These are phyloP conservation scores for Violaceomyces palustris DNA, from an alignment of 1,284 basidiomycete genomes.

Conservation along the genomic window DNA sequence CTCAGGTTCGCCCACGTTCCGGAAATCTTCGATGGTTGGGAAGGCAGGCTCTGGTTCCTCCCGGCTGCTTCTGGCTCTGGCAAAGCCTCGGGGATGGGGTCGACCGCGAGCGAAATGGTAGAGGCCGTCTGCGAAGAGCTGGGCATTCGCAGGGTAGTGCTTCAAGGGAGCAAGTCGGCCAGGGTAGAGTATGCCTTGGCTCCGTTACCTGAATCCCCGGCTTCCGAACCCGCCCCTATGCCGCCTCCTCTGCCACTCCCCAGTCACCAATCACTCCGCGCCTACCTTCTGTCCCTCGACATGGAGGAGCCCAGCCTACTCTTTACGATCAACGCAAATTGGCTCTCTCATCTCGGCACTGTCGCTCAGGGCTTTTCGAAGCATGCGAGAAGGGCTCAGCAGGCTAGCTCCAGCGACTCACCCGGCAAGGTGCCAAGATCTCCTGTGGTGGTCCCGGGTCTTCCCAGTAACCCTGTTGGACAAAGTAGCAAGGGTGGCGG, in stretches of 20 bases:
- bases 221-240: constrained; percentile 20
- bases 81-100: constrained; percentile 13
- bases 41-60: constrained; percentile 20
- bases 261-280: too few species aligned
- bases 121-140: constrained; percentile 62
- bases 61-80: constrained; percentile 16
- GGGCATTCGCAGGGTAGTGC: constrained; percentile 62
- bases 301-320: constrained; percentile 15
- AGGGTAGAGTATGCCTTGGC: constrained; percentile 47
- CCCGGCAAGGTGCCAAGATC: too few species aligned
- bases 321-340: constrained; percentile 49
- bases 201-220: constrained; percentile 14
- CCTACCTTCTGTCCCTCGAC: constrained; percentile 4
- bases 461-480: too few species aligned
- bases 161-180: constrained; percentile 50
- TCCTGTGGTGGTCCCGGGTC: too few species aligned
- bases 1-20: constrained; percentile 68
- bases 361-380: constrained; percentile 47
- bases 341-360: constrained; percentile 50
- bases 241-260: constrained; percentile 28
- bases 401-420: too few species aligned
- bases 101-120: constrained; percentile 49
- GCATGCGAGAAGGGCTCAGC: constrained; percentile 20
- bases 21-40: constrained; percentile 64
- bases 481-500: too few species aligned